Base-by-base conservation (phyloP, 73 alveolate genomes). In the Strombidium stylifer region DNA sequence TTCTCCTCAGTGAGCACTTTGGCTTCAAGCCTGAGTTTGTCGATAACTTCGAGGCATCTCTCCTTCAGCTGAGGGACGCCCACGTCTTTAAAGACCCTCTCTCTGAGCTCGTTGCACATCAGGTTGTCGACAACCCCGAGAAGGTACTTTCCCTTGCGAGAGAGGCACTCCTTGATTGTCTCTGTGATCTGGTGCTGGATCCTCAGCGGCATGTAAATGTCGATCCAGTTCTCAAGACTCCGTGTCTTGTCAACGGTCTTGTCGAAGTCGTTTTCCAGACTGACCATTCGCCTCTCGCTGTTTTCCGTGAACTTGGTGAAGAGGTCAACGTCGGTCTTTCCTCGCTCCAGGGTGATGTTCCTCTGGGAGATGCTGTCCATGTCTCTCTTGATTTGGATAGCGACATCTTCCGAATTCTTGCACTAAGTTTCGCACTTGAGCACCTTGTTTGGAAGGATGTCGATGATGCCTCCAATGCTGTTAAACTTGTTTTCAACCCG, bases 221-320 rank as follows among this genome's bases (percentile, higher is more conserved):
- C 74, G n/a, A 60, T 41, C 61, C 60, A 60, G 21, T 60, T 60
- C 31, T 60, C 74, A 8, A 60, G 19, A 3, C 61, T 32, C 20
- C 28, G 25, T 16, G 45, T 4, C 1, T 18, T 8, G 19, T 60
- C 42, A 25, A 18, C 42, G 23, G 1, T 16, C 5, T 60, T 60
- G 25, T 60, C 74, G 24, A 8, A 8, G 8, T 60, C 74, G 3
- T 2, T 14, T 11, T 16, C 6, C 23, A 40, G 12, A 1, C 10
- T 3, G 15, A 19, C 16, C 10, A 60, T 2, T 2, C 11, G 3
- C 15, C 28, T 53, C 6, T 37, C 8, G 4, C 37, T 15, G 1
- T 3, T 1, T 20, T 60, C 42, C 42, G 11, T 6, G 16, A 40
- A 58, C n/a, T 40, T 20, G 10, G 25, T 60, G 49, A 32, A 60